Base-by-base conservation (phyloP, 1,284 basidiomycete genomes). In the Rhodotorula sp. region DNA sequence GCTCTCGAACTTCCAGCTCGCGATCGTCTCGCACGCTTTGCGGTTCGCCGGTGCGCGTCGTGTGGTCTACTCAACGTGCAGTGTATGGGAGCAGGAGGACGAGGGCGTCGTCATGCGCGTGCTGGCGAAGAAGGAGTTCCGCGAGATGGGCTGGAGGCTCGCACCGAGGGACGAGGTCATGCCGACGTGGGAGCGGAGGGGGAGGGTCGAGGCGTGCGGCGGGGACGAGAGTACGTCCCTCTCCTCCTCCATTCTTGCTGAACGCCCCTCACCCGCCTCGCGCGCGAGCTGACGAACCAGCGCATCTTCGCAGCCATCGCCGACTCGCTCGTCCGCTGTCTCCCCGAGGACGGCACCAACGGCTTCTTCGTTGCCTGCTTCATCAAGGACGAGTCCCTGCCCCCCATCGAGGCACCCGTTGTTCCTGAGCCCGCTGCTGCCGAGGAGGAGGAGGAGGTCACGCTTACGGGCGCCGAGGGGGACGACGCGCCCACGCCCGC, bases 11-110 rank as follows among this genome's bases (percentile, higher is more conserved):
- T 97, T 97, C 82, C 97, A 99, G 80, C 85, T 93, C n/a, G 86
- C 88, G 81, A 95, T 98, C 88, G 89, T 99, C 77, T 88, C 87
- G 77, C 97, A 98, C 80, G 96, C 96, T 17, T 94, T 99, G 89
- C 89, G 89, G 81, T 99, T 92, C 78, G 86, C 86, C 0, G 79
- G 82, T 3, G 86, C 86, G 6, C 76, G 85, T 64, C 88, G 87
- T 75, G 91, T 98, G 70, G 94, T 95, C 27, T 99, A 99, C 82
- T 98, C 94, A 32, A 99, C 96, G 21, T 98, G 96, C 82, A 96
- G 93, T 71, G 85, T 97, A 59, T 90, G 99, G 81, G 87, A 90
- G 13, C 86, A 87, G 61, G 97, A 99, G 80, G 96, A 99, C 82
- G 97, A 99, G 77, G 84, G 85, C 29, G 91, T 93, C 46, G 89